Evolutionary conservation across 805 yeast genomes (phyloP), one percentile per base, ranked within the genome.

Genomic region (Clavispora asparagi): DNA sequence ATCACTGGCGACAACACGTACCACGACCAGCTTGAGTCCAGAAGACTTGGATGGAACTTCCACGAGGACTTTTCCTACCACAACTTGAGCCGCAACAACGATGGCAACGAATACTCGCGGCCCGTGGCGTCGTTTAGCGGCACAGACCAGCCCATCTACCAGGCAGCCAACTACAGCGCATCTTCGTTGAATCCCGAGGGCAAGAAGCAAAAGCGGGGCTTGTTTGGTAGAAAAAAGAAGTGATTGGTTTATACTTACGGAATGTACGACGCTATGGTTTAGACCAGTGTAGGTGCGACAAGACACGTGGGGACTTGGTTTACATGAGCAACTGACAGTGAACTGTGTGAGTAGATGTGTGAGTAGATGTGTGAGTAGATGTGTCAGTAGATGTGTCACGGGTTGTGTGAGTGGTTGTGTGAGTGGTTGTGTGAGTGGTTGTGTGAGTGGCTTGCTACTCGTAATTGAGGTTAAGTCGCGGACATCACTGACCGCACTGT

Each of bases 1-100:
- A 90, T 94, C 53, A 88, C 96, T 7, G 96, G 96, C 43, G 99
- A 94, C 65, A 69, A 76, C 47, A 66, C 79, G 11, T 85, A 87
- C 71, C 81, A 83, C 44, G 94, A 88, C 47, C 89, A 87, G 57
- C 73, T 89, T 58, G 97, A 91, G 66, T 76, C 91, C 4, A 79
- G 79, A 7, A 73, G 80, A 16, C 76, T 85, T 39, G 98, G 97
- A 13, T 91, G 95, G 85, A 81, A 86, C 45, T 87, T 88, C 81
- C 97, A 71, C 77, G 86, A 53, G 71, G 85, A 80, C 65, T 89
- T 85, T 78, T 85, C 81, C 31, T 68, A 70, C 62, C 78, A 73
- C 54, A 68, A 73, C 42, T 64, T 67, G 43, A 48, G 45, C 36
- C 48, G 54, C 26, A 45, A 47, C 27, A 68, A 68, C 49, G 69